Base-by-base conservation (phyloP, 805 yeast genomes). In the Nakazawaea molendinolei region DNA sequence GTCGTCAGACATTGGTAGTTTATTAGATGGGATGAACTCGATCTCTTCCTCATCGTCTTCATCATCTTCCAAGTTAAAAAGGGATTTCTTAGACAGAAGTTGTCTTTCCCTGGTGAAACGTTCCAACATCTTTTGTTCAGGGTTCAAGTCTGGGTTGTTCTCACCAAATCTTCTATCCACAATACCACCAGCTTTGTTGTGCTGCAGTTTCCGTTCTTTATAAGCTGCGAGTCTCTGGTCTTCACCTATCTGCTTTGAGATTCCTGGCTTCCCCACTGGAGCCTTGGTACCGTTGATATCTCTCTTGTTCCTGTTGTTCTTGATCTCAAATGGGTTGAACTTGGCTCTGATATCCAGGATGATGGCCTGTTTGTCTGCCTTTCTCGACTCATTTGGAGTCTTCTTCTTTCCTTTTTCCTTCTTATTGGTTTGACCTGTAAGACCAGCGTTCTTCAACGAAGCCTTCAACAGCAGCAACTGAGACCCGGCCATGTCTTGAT, bases 81-180 rank as follows among this genome's bases (percentile, higher is more conserved):
- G 51, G 21, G 77, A 73, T 46, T 70, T 78, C 25, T 32, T 32
- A 16, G 71, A 63, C n/a, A 74, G 62, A 13, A 69, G 50, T 55
- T 86, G 94, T 53, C 84, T 71, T 63, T 90, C 97, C 39, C 80
- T 76, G 4, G 96, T 85, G 64, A 86, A 92, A 63, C 98, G 78
- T 53, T 83, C 95, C 60, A 92, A 72, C 95, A 87, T 87, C 57
- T 83, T 86, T 47, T 92, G 96, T 58, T 92, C 97, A 9, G 78
- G 78, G n/a, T 81, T 73, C 65, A 92, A 51, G 32, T 65, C 57
- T 6, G 65, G 56, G 56, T 86, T 80, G 44, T 74, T 72, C 53
- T 92, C 98, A 55, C 98, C 99, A 57, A 92, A 90, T 60, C 96
- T 76, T 46, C 87, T 71, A 64, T 92, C 98, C 3, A 76, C 56